A percentile compares a stretch with the other conserved stretches of the same genome.
Evolutionary conservation across 1,284 basidiomycete genomes (phyloP).

Genomic region (Schizophyllum commune): DNA sequence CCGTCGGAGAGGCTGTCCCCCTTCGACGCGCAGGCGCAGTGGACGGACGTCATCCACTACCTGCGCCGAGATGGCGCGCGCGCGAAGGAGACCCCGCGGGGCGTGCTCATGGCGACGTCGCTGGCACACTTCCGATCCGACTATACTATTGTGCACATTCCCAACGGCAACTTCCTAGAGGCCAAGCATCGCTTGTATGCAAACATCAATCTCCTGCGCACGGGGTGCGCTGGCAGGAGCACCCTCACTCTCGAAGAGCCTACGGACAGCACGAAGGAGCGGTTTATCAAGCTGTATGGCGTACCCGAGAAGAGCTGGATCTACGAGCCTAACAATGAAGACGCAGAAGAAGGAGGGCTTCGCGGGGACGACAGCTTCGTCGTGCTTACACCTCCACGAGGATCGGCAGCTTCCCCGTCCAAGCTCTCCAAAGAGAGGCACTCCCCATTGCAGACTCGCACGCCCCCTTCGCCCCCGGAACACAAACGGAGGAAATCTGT

Average conservation of each 20-base stretch:
- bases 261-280: conserved; percentile 15
- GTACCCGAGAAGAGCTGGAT: neutral
- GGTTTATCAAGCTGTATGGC: neutral
- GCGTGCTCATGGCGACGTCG: conserved; percentile 71
- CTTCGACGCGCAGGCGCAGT: conserved; percentile 42
- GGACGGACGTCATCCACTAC: conserved; percentile 51
- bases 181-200: conserved; percentile 60
- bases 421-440: neutral
- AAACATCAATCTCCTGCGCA: conserved; percentile 70
- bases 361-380: neutral
- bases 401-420: neutral
- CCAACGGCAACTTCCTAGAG: conserved; percentile 56
- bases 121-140: conserved; percentile 78
- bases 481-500: neutral
- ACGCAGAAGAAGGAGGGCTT: neutral
- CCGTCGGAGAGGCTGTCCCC: conserved; percentile 34
- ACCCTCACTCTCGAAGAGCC: conserved; percentile 71
- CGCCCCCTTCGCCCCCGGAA: neutral
- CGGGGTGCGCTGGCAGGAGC: conserved; percentile 69
- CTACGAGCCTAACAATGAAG: neutral
- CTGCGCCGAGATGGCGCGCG: conserved; percentile 45
- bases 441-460: neutral
- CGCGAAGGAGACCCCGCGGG: conserved; percentile 46
- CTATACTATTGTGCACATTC: conserved; percentile 72
- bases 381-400: neutral